These are phyloP conservation scores for Eucalyptus erythrocorys DNA, from an alignment of 345 rosid species.

Conservation along the genomic window DNA sequence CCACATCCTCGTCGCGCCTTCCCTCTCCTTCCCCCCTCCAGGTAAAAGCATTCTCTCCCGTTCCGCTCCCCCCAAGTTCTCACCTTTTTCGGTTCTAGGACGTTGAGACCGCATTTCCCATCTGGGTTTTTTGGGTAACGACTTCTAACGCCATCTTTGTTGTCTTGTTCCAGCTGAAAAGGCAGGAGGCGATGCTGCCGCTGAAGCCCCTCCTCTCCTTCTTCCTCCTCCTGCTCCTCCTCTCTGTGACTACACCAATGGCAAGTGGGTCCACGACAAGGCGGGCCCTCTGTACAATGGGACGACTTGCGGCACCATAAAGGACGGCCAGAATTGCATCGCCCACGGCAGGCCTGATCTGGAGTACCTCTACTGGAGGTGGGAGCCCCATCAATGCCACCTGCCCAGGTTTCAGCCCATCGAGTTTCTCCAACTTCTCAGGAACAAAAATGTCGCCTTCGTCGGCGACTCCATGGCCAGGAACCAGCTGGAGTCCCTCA, in stretches of 20 bases:
- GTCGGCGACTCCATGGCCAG: constrained; percentile 99
- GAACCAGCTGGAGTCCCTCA: constrained; percentile 85
- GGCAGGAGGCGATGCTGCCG: background rate
- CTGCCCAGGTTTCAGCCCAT: constrained; percentile 83
- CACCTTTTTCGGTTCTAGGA: background rate
- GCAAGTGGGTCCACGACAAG: constrained; percentile 66
- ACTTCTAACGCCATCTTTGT: background rate
- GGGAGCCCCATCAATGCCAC: constrained; percentile 66
- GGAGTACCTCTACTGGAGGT: constrained; percentile 83
- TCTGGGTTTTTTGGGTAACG: background rate
- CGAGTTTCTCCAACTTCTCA: constrained; percentile 43
- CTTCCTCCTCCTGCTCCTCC: background rate
- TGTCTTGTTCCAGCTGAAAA: background rate
- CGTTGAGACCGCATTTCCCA: background rate
- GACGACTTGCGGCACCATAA: constrained; percentile 69
- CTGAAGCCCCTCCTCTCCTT: background rate
- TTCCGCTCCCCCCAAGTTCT: background rate
- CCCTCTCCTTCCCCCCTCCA: background rate
- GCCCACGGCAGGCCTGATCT: constrained; percentile 76
- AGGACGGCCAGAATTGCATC: constrained; percentile 78
- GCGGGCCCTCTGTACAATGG: constrained; percentile 71
- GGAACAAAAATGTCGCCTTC: constrained; percentile 67
- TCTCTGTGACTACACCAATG: constrained; percentile 61
- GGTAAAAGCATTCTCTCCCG: background rate
- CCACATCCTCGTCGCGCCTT: constrained; percentile 3